These are phyloP conservation scores for Talaromyces thailandensis DNA, from an alignment of 495 filamentous ascomycete species.

Conservation along the genomic window DNA sequence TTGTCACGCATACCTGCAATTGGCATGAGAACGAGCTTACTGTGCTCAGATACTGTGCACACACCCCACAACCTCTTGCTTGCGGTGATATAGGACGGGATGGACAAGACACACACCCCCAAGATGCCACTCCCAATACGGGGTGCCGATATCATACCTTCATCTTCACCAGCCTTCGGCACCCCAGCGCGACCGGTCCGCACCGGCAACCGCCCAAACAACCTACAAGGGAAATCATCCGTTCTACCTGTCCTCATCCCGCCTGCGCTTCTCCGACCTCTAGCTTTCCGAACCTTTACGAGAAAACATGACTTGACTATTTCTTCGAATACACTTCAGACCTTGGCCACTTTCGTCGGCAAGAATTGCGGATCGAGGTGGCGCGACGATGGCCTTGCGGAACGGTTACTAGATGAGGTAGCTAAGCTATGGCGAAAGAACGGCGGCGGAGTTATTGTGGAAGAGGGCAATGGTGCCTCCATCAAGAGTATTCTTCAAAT, in stretches of 20 bases:
- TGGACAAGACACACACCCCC: conserved; percentile 1
- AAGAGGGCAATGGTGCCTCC: conserved; percentile 62
- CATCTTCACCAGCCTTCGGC: conserved; percentile 82
- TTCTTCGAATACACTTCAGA: conserved; percentile 75
- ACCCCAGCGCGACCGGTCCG: conserved; percentile 68
- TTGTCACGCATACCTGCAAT: neutral
- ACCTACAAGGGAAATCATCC: conserved; percentile 52
- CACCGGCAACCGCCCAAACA: conserved; percentile 25
- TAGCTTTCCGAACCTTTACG: conserved; percentile 93
- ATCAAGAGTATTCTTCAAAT: conserved; percentile 73
- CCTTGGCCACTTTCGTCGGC: conserved; percentile 80
- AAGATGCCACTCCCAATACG: neutral
- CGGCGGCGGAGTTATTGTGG: conserved; percentile 77
- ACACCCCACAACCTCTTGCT: neutral
- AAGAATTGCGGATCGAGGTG: conserved; percentile 91
- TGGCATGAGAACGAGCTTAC: neutral
- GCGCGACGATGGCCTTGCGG: conserved; percentile 89
- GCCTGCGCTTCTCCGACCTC: conserved; percentile 73
- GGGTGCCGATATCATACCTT: conserved; percentile 54
- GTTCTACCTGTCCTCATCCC: conserved; percentile 85
- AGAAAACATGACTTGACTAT: conserved; percentile 96
- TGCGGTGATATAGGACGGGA: neutral
- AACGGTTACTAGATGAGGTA: conserved; percentile 84
- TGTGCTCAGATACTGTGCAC: neutral
- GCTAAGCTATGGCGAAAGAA: conserved; percentile 83